phyloP scores from a whole-genome alignment of 1,139 yeast species.

The Protomyces lactucae-debilis region DNA sequence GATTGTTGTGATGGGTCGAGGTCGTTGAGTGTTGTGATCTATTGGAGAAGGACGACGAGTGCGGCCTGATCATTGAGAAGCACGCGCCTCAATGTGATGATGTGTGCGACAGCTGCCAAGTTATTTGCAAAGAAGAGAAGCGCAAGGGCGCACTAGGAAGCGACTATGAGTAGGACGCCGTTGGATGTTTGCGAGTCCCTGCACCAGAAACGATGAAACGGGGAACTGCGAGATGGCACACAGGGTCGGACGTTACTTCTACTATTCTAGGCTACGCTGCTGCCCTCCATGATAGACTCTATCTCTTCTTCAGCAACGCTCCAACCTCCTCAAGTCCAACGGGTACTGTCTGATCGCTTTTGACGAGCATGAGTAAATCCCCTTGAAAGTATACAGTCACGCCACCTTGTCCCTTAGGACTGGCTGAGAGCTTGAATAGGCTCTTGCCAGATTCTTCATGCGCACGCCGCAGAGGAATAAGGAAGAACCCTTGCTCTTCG shows the following conservation, averaged over 20 bases:
- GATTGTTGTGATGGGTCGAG: neutral
- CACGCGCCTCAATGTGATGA: neutral
- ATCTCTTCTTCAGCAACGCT: neutral
- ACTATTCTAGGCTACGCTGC: too few species aligned
- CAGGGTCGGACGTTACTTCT: too few species aligned
- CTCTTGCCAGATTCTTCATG: constrained; percentile 41
- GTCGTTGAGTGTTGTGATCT: neutral
- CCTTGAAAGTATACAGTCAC: constrained; percentile 39
- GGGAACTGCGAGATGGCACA: too few species aligned
- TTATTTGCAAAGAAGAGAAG: too few species aligned
- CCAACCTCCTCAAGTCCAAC: neutral
- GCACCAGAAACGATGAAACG: too few species aligned
- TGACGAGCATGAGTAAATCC: constrained; percentile 7
- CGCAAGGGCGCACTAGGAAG: too few species aligned
- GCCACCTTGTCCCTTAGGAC: constrained; percentile 39
- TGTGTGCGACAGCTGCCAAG: too few species aligned
- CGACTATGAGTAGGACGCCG: too few species aligned
- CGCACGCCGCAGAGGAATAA: constrained; percentile 39
- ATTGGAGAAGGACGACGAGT: neutral
- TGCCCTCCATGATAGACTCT: neutral
- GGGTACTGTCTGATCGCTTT: neutral
- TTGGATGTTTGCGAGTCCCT: too few species aligned
- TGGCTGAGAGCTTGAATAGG: constrained; percentile 40
- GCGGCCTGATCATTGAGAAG: neutral
- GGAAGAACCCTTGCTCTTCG: constrained; percentile 40